Base-by-base conservation (phyloP, 305 asterid species). In the Striga hermonthica region DNA sequence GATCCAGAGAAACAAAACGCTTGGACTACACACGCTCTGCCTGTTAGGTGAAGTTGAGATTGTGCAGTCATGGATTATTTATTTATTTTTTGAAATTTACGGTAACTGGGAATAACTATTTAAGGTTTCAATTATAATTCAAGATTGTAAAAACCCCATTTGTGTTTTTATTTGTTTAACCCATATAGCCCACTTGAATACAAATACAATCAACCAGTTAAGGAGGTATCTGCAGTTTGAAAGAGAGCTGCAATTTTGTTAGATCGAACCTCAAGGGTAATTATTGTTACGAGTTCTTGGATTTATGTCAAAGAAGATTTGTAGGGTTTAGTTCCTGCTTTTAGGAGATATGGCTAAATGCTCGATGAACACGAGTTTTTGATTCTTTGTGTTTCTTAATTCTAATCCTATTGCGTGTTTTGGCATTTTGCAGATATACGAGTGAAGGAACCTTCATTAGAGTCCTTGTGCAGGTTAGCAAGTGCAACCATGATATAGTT, bases 11-110 rank as follows among this genome's bases (percentile, higher is more conserved):
- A 93, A 86, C 44, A 78, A 85, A 41, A 59, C 68, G 37, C 82
- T 86, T 67, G 95, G 96, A 59, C 69, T 90, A 68, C 99, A 90
- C 74, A 88, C 95, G 0, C 96, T 90, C 65, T 93, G 99, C 79
- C 80, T 93, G 63, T 85, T 90, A 76, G 96, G 97, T 92, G 75
- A 62, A 36, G 5, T 12, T 6, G 55, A 14, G 54, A 39, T 36
- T 56, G 57, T 39, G 57, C 10, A 13, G 13, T 12, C 53, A 47
- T 22, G 31, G 31, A 22, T 22, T 22, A 22, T 22, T 22, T 22
- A 22, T 22, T n/a, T n/a, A n/a, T n/a, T n/a, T 22, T 22, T 22
- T 22, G 31, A 22, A 22, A 22, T 22, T 39, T 39, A 39, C 2
- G 44, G 44, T 39, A 39, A 39, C 9, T 39, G 6, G 9, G 6